Base-by-base conservation (phyloP, 2,329 filamentous ascomycete genomes). In the Immersiporthe knoxdaviesiana region DNA sequence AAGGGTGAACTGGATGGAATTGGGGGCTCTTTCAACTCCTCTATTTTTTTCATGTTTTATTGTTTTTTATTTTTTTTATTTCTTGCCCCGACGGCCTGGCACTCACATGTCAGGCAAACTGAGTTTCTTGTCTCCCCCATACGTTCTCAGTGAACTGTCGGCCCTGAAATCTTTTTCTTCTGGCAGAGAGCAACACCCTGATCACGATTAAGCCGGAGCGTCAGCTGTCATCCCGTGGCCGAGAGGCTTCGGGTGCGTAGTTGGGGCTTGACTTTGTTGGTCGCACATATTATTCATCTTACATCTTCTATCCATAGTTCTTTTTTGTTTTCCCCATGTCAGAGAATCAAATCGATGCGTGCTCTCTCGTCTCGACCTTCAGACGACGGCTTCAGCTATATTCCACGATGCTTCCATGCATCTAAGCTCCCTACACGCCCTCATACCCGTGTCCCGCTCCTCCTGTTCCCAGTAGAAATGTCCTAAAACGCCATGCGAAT, bases 181-280 rank as follows among this genome's bases (percentile, higher is more conserved):
- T 66, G 92, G 93, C 94, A 91, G 85, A 97, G 87, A 97, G 81
- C 79, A 88, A 80, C 44, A 59, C 21, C 71, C 73, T 76, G 91
- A 93, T 93, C 92, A 91, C 93, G 91, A 97, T 96, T 97, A 97
- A 97, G 94, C 94, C 94, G 94, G 94, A 97, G 94, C 92, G 88
- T 88, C 90, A 91, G 90, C 89, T 90, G 27, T 68, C 92, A 90
- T 89, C 87, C 89, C 85, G 84, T 84, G 82, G 82, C 88, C 84
- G 92, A 97, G 83, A 97, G 92, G 88, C 84, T 79, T 79, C 82
- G 84, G 89, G 89, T 91, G 92, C 90, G 89, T 97, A 92, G 93
- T 91, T 88, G 90, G 87, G 84, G 93, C 88, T 97, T 97, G 94
- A 97, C 93, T 97, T 93, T 92, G 92, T 88, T 90, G 92, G 87